Conservation (phyloP, 129 eudicot species). For the sunflower (Helianthus annuus) region HanXRQr2.0-SUNRISE NC_035436.2:121280055-121280554, state of each 20-base stretch:
- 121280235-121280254: slow-evolving; percentile 68
- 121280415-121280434: slow-evolving; percentile 83
- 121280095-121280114: slow-evolving; percentile 21
- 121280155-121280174: slow-evolving; percentile 59
- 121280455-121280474: slow-evolving; percentile 91
- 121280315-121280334: slow-evolving; percentile 88
- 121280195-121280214: slow-evolving; percentile 91
- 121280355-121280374: slow-evolving; percentile 95
- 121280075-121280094: slow-evolving; percentile 21
- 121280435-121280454: slow-evolving; percentile 83
- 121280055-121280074: slow-evolving; percentile 19
- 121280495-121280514: slow-evolving; percentile 56
- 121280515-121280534: slow-evolving; percentile 91
- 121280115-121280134: slow-evolving; percentile 7
- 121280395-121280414: slow-evolving; percentile 77
- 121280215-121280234: slow-evolving; percentile 73
- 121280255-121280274: slow-evolving; percentile 71
- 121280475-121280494: slow-evolving; percentile 74
- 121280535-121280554: slow-evolving; percentile 98
- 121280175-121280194: slow-evolving; percentile 80
- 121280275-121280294: slow-evolving; percentile 89
- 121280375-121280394: slow-evolving; percentile 88
- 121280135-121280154: slow-evolving; percentile 47
- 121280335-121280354: slow-evolving; percentile 76
- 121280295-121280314: slow-evolving; percentile 87